phyloP scores from a whole-genome alignment of 1,284 basidiomycete genomes.

The Sutorius eximius region DNA sequence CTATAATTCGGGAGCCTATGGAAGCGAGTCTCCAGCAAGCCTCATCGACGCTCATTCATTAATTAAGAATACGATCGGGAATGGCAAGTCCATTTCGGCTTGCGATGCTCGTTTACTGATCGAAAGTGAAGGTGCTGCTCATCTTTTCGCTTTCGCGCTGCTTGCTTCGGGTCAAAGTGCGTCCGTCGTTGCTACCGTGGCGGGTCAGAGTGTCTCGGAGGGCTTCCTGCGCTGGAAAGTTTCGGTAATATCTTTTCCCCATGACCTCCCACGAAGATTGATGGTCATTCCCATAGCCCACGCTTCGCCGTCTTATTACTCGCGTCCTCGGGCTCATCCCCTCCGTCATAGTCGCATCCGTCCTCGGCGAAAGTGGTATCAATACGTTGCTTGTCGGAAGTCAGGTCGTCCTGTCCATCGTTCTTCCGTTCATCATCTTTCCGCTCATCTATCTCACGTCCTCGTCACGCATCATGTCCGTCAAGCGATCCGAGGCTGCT shows the following conservation, averaged over 20 bases:
- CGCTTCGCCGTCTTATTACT: constrained; percentile 80
- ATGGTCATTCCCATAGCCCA: constrained; percentile 50
- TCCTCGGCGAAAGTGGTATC: constrained; percentile 75
- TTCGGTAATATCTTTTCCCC: constrained; percentile 54
- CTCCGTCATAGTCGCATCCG: constrained; percentile 75
- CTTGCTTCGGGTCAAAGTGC: constrained; percentile 90
- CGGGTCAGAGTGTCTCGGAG: constrained; percentile 91
- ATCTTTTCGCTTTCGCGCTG: constrained; percentile 84
- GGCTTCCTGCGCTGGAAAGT: constrained; percentile 92
- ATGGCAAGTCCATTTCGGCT: constrained; percentile 46
- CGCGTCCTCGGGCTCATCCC: constrained; percentile 87
- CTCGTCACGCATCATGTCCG: constrained; percentile 68
- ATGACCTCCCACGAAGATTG: constrained; percentile 1
- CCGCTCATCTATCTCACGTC: constrained; percentile 80
- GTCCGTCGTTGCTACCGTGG: constrained; percentile 89
- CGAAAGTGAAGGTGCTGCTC: constrained; percentile 57
- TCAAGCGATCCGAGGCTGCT: constrained; percentile 26
- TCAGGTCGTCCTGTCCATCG: constrained; percentile 86
- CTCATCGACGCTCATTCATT: constrained; percentile 82
- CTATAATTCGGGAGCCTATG: constrained; percentile 44
- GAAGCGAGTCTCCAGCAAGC: constrained; percentile 56
- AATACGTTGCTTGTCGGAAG: constrained; percentile 82
- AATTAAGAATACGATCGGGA: constrained; percentile 65
- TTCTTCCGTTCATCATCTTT: constrained; percentile 85
- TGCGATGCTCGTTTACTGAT: constrained; percentile 20